Percentiles rank a stretch among this genome's conserved stretches.
Evolutionary conservation across 805 yeast species (phyloP).

Genomic region (Candida wancherniae): DNA sequence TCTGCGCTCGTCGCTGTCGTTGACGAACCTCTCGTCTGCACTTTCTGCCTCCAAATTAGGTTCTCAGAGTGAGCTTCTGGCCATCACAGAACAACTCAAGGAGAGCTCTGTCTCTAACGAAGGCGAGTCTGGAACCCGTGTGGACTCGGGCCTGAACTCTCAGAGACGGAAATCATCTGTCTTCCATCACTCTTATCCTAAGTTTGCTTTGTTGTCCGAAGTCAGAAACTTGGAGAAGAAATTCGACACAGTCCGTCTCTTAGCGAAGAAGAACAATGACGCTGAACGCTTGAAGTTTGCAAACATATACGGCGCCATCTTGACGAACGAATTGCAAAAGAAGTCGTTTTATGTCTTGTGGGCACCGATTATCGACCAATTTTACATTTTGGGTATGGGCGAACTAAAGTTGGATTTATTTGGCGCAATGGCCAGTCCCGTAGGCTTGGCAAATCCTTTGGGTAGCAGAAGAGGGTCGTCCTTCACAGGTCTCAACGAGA

Average conservation of each 20-base stretch:
- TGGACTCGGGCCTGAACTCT: background rate
- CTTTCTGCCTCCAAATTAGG: conserved; percentile 19
- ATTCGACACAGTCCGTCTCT: conserved; percentile 3
- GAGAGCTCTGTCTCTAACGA: background rate
- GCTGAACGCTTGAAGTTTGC: conserved; percentile 12
- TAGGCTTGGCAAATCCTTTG: conserved; percentile 12
- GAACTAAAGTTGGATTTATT: conserved; percentile 28
- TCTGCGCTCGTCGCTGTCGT: conserved; percentile 29
- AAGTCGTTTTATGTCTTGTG: conserved; percentile 33
- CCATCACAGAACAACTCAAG: conserved; percentile 16
- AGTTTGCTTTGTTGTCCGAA: conserved; percentile 31
- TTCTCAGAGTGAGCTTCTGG: conserved; percentile 18
- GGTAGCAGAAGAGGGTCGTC: conserved; percentile 31
- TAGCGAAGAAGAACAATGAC: conserved; percentile 10
- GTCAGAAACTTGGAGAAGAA: conserved; percentile 1
- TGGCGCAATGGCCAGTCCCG: conserved; percentile 15
- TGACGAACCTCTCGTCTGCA: conserved; percentile 25
- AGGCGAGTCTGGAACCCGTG: conserved; percentile 2
- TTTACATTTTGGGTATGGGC: conserved; percentile 31
- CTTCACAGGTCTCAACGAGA: conserved; percentile 33
- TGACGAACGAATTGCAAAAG: conserved; percentile 35
- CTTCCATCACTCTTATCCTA: conserved; percentile 22
- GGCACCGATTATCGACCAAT: conserved; percentile 19
- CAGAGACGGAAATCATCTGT: conserved; percentile 24
- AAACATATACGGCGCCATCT: conserved; percentile 32